phyloP scores from a whole-genome alignment of 495 filamentous ascomycete species.

The Penicillium turbatum region DNA sequence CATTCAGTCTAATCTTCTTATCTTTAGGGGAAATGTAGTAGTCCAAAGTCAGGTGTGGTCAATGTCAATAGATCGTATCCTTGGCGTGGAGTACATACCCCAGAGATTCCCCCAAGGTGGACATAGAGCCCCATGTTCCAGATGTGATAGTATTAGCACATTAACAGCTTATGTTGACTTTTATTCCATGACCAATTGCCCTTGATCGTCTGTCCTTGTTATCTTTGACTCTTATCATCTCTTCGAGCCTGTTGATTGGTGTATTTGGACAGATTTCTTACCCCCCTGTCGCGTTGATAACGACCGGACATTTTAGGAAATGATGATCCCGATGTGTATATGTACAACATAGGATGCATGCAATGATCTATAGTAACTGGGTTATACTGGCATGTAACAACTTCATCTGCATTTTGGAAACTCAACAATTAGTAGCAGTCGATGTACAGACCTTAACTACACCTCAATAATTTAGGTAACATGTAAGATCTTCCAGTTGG shows the following conservation, averaged over 20 bases:
- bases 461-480: no score
- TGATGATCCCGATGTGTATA: background rate
- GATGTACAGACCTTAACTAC: no score
- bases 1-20: no score
- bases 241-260: background rate
- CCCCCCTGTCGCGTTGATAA: background rate
- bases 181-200: background rate
- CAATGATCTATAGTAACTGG: no score
- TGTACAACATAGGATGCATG: no score
- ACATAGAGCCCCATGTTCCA: no score
- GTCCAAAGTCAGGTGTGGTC: background rate
- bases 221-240: background rate
- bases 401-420: no score
- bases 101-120: background rate
- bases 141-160: no score
- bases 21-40: no score
- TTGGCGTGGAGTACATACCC: background rate
- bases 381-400: no score
- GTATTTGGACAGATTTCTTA: background rate
- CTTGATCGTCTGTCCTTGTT: background rate
- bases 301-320: background rate
- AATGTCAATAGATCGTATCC: background rate
- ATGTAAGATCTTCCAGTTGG: no score
- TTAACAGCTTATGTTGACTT: background rate
- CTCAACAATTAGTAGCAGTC: no score